These are phyloP conservation scores for Sphaceloma murrayae DNA, from an alignment of 2,329 filamentous ascomycete genomes.

Conservation along the genomic window DNA sequence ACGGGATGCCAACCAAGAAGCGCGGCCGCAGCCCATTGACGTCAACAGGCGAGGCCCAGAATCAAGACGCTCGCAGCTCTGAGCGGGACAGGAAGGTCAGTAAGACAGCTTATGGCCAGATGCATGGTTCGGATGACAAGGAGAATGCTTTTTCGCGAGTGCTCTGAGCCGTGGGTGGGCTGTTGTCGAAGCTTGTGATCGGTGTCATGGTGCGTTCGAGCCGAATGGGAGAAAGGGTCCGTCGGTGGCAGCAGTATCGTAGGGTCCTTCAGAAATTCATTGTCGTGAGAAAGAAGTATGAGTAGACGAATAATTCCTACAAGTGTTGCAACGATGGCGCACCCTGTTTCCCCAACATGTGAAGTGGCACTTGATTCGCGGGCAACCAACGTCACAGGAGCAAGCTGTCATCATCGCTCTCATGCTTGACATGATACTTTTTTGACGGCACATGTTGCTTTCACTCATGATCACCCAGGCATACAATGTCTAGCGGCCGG, in stretches of 20 bases:
- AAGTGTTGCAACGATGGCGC: too few relatives aligned
- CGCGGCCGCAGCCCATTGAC: neutral
- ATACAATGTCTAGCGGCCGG: constrained; percentile 11
- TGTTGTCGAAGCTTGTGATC: too few relatives aligned
- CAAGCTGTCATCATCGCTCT: constrained; percentile 19
- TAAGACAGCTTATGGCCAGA: neutral
- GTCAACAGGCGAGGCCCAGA: neutral
- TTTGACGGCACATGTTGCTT: too few relatives aligned
- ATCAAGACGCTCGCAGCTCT: neutral
- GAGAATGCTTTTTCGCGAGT: neutral
- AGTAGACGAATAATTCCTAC: neutral
- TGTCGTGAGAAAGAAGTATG: neutral
- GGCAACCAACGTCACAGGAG: constrained; percentile 5
- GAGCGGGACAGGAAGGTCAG: constrained; percentile 5
- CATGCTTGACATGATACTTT: too few relatives aligned
- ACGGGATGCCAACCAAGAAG: too few relatives aligned
- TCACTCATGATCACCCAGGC: constrained; percentile 4
- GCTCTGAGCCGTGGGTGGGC: neutral
- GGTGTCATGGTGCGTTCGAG: too few relatives aligned
- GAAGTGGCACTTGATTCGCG: constrained; percentile 7
- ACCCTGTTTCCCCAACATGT: neutral
- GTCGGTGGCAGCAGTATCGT: too few relatives aligned
- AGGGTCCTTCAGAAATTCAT: neutral
- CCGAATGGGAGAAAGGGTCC: too few relatives aligned
- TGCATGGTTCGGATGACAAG: neutral